phyloP scores from a whole-genome alignment of 1,139 yeast genomes.

The Insectozyma bohioensis region DNA sequence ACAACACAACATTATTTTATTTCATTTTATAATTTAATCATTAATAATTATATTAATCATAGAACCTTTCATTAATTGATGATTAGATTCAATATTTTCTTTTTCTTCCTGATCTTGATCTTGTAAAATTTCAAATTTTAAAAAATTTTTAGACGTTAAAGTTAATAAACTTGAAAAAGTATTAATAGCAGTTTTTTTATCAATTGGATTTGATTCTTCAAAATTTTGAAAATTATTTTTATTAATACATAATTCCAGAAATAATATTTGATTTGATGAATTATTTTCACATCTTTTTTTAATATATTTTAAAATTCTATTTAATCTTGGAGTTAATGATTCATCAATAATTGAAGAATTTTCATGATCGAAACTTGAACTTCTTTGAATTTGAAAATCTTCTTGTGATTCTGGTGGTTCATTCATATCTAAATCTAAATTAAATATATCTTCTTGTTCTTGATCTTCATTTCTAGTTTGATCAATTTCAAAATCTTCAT shows the following conservation, averaged over 20 bases:
- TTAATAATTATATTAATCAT: too few relatives aligned
- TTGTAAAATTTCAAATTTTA: constrained; percentile 2
- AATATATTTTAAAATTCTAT: constrained; percentile 9
- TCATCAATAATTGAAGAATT: constrained; percentile 1
- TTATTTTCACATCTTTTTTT: constrained; percentile 1
- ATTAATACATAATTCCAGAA: too few relatives aligned
- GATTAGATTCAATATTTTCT: neutral
- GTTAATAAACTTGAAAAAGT: constrained; percentile 41
- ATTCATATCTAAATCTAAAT: constrained; percentile 6
- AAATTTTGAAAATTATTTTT: constrained; percentile 17
- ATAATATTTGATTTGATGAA: too few relatives aligned
- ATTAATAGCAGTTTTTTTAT: constrained; percentile 32
- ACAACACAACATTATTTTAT: too few relatives aligned
- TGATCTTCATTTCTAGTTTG: constrained; percentile 2
- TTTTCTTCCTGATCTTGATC: too few relatives aligned
- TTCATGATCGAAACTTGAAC: neutral
- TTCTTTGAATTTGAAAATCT: neutral
- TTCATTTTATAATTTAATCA: too few relatives aligned
- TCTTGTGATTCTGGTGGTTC: neutral
- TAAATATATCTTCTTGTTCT: constrained; percentile 3
- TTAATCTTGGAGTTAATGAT: constrained; percentile 3
- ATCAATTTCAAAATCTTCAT: constrained; percentile 6
- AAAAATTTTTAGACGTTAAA: constrained; percentile 25
- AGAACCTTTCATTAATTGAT: neutral
- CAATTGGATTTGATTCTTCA: constrained; percentile 18